Conservation (phyloP, 2,329 filamentous ascomycete species). For the Didymella pomorum region DNA sequence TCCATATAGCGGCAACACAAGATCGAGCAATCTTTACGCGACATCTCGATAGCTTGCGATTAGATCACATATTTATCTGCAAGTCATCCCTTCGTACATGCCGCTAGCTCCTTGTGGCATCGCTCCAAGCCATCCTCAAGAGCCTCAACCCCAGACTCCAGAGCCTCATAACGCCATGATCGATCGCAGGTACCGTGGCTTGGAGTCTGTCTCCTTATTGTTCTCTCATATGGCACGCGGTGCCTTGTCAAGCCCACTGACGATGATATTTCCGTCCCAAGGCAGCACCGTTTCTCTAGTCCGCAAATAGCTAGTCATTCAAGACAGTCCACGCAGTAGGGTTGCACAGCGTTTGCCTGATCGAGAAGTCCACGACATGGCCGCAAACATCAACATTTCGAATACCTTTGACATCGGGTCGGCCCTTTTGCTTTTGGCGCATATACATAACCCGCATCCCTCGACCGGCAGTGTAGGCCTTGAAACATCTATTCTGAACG, state of each 20-base stretch:
- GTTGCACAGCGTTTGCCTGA: conserved; percentile 1
- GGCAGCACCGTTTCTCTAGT: conserved; percentile 5
- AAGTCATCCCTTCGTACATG: conserved; percentile 13
- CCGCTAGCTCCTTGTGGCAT: conserved; percentile 1
- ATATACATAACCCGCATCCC: conserved; percentile 16
- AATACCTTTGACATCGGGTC: not conserved
- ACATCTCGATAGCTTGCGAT: not conserved
- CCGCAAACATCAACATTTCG: conserved; percentile 14
- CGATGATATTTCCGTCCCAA: not conserved
- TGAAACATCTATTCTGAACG: conserved; percentile 14
- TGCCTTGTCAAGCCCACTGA: not conserved
- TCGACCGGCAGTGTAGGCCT: conserved; percentile 5
- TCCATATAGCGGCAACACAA: not conserved
- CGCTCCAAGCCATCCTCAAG: not conserved
- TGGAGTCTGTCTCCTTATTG: not conserved
- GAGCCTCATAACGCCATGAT: not conserved
- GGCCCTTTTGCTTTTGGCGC: conserved; percentile 14
- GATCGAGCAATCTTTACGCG: conserved; percentile 5
- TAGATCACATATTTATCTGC: conserved; percentile 5
- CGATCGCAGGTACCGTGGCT: not conserved
- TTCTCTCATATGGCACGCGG: not conserved
- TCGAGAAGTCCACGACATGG: conserved; percentile 1
- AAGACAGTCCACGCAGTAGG: not conserved
- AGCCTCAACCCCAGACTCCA: conserved; percentile 7
- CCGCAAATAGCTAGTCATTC: conserved; percentile 6